Base-by-base conservation (phyloP, 1,284 basidiomycete species). In the Cronartium quercuum region DNA sequence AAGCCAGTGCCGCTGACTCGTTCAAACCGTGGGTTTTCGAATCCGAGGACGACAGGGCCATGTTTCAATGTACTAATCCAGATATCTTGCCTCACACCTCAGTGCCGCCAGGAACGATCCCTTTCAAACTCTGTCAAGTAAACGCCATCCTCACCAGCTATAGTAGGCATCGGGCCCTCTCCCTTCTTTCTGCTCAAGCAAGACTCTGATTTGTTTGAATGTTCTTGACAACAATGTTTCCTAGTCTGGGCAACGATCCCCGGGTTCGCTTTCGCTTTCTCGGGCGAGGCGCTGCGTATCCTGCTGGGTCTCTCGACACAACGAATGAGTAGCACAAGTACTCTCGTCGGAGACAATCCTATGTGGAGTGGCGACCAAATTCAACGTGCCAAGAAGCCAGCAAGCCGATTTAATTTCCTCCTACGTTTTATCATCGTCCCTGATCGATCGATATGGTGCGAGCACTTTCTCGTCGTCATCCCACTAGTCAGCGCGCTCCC, bases 41-140 rank as follows among this genome's bases (percentile, higher is more conserved):
- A 1, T 29, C 2, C 29, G 29, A 29, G 29, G 29, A 29, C 29
- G 29, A 29, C 29, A 29, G 29, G 29, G 29, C 29, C 29, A 29
- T 29, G 29, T 29, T 29, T 29, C 29, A 29, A 29, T 29, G 29
- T 29, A 29, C 29, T 29, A 29, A 29, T 29, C 29, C 29, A 29
- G 29, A 29, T 29, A 29, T 29, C 29, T 29, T 47, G 13, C 13
- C 13, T 13, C 13, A 47, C n/a, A 47, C 12, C 15, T 9, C 60
- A 62, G 60, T 62, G 37, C 60, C 60, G 29, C 21, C 24, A 34
- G 60, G 60, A 18, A 18, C 60, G 34, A 18, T 34, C 29, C 60
- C 29, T 29, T 29, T 62, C 29, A 62, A 18, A 35, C n/a, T 62
- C 29, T 62, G 60, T 62, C 60, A 62, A 62, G 60, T 35, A 37